A percentile compares a stretch with the other conserved stretches of the same genome.
Evolutionary conservation across 805 yeast genomes (phyloP).

Genomic region (Metschnikowia lunata): DNA sequence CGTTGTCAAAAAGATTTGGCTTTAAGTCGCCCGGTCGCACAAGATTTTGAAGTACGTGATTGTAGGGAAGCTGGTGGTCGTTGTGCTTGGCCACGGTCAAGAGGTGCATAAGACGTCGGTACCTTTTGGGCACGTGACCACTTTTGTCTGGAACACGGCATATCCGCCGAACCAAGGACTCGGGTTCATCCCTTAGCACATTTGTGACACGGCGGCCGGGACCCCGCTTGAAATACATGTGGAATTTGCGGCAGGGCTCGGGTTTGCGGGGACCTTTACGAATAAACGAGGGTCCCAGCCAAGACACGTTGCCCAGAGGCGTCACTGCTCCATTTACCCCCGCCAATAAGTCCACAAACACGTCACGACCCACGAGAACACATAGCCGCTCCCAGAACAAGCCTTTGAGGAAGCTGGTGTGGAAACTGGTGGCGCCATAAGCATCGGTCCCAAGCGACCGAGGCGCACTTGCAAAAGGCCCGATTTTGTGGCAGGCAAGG

Average conservation of each 20-base stretch:
- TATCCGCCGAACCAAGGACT: background rate
- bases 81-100: conserved; percentile 1
- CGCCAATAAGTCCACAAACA: conserved; percentile 32
- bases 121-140: conserved; percentile 3
- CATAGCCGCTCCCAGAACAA: conserved; percentile 43
- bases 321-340: background rate
- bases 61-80: conserved; percentile 1
- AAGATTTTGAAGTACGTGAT: background rate
- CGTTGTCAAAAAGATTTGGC: conserved; percentile 26
- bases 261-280: background rate
- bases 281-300: background rate
- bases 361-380: conserved; percentile 32
- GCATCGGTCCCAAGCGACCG: too few species aligned
- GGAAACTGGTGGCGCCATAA: conserved; percentile 19
- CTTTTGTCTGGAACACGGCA: background rate
- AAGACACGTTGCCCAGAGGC: conserved; percentile 2
- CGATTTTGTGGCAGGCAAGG: background rate
- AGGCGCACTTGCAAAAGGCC: background rate
- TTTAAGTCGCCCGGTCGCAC: background rate
- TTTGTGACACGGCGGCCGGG: background rate
- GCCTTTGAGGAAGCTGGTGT: conserved; percentile 38
- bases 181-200: background rate
- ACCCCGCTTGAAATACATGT: conserved; percentile 3
- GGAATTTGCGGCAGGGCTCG: conserved; percentile 4
- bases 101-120: conserved; percentile 1